phyloP scores from a whole-genome alignment of 202 grass and related monocot species.

The Setaria italica region DNA sequence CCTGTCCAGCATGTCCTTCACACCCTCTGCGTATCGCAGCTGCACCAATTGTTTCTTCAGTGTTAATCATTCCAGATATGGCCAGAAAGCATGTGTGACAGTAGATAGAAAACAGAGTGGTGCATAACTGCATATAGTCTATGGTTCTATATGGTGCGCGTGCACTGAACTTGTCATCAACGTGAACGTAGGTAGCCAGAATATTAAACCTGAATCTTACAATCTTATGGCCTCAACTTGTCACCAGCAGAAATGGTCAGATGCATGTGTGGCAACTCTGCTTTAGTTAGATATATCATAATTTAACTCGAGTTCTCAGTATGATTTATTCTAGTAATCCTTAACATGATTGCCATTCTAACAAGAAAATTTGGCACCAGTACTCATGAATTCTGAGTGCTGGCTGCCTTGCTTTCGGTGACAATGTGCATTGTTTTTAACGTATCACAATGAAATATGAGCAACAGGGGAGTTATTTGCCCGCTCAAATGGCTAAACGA shows the following conservation, averaged over 20 bases:
- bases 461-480: neutral
- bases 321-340: neutral
- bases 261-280: no score
- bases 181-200: neutral
- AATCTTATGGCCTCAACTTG: neutral
- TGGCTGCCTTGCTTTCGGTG: neutral
- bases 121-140: neutral
- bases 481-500: neutral
- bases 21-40: conserved; percentile 81
- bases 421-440: neutral
- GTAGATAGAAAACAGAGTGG: neutral
- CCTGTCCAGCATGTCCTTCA: conserved; percentile 86
- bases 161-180: neutral
- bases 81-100: neutral
- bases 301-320: neutral
- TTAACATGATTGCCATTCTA: neutral
- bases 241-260: no score
- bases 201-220: neutral
- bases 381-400: neutral
- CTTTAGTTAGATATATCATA: neutral
- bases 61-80: neutral
- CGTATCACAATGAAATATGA: neutral
- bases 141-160: neutral
- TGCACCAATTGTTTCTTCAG: conserved; percentile 34
- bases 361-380: neutral